Conservation (phyloP, 768 basidiomycete genomes). For the Termitomyces sp. region DNA sequence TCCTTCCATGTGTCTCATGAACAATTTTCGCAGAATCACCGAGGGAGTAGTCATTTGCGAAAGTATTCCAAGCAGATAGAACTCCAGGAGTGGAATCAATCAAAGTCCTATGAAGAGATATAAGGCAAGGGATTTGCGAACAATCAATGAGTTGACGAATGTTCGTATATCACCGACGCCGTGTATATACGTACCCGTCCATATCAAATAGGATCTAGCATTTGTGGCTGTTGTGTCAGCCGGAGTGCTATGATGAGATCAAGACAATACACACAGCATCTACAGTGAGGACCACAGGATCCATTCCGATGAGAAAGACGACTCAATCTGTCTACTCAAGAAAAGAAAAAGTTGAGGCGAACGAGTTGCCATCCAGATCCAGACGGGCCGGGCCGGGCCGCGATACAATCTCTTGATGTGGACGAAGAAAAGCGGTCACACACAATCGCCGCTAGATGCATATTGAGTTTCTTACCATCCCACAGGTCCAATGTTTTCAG, state of each 20-base stretch:
- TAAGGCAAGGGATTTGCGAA: not conserved
- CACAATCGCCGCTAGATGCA: no score
- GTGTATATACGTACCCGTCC: conserved; percentile 46
- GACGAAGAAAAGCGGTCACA: no score
- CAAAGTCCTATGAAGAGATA: conserved; percentile 43
- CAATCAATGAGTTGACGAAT: not conserved
- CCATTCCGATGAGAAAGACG: conserved; percentile 22
- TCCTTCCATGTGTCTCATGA: conserved; percentile 68
- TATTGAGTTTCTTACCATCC: not conserved
- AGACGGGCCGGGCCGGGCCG: not conserved
- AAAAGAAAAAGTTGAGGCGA: not conserved
- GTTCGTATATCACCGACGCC: not conserved
- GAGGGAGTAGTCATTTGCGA: conserved; percentile 56
- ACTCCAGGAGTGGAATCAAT: conserved; percentile 85
- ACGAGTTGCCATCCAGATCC: not conserved
- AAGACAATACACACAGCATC: conserved; percentile 42
- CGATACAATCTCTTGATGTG: no score
- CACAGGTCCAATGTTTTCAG: no score
- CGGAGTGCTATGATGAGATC: not conserved
- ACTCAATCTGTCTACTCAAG: not conserved
- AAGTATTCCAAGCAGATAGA: conserved; percentile 70
- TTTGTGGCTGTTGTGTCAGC: conserved; percentile 1
- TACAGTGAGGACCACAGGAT: conserved; percentile 30
- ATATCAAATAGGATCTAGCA: conserved; percentile 62
- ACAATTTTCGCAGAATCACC: conserved; percentile 42